phyloP scores from a whole-genome alignment of 1,284 basidiomycete species.

The Irpex sp. region DNA sequence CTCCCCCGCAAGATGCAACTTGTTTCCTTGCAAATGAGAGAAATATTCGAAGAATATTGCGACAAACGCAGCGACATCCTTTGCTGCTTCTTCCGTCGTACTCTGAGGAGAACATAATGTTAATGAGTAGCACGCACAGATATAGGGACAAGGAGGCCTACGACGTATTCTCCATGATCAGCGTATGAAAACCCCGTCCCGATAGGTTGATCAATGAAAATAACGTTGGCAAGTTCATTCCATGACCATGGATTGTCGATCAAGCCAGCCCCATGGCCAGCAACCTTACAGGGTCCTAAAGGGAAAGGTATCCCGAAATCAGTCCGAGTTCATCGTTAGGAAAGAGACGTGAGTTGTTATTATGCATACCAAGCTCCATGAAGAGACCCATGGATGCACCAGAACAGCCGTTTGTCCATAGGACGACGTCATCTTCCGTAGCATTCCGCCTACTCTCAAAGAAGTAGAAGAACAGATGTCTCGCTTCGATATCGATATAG shows the following conservation, averaged over 20 bases:
- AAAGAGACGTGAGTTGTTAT: neutral
- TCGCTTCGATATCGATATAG: conserved; percentile 67
- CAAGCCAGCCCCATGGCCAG: conserved; percentile 36
- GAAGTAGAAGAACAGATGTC: conserved; percentile 54
- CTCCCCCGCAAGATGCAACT: conserved; percentile 72
- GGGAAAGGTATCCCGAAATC: neutral
- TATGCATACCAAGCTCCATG: conserved; percentile 52
- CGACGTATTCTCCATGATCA: conserved; percentile 62
- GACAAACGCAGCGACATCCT: conserved; percentile 66
- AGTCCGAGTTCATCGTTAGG: neutral
- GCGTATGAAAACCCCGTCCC: conserved; percentile 72
- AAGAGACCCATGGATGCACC: conserved; percentile 49
- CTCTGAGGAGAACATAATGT: conserved; percentile 25
- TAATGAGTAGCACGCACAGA: neutral
- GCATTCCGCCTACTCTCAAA: conserved; percentile 77
- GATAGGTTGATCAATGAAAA: conserved; percentile 68
- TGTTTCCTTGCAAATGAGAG: conserved; percentile 58
- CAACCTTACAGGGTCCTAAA: conserved; percentile 28
- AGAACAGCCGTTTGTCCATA: conserved; percentile 65
- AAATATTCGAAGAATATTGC: conserved; percentile 64
- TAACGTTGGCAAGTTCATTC: conserved; percentile 67
- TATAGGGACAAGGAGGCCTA: conserved; percentile 24
- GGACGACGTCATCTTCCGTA: conserved; percentile 59
- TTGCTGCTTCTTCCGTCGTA: conserved; percentile 63
- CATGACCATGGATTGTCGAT: conserved; percentile 57